Evolutionary conservation across 2,329 filamentous ascomycete genomes (phyloP).

Genomic region (Beauveria scarabaeidicola): DNA sequence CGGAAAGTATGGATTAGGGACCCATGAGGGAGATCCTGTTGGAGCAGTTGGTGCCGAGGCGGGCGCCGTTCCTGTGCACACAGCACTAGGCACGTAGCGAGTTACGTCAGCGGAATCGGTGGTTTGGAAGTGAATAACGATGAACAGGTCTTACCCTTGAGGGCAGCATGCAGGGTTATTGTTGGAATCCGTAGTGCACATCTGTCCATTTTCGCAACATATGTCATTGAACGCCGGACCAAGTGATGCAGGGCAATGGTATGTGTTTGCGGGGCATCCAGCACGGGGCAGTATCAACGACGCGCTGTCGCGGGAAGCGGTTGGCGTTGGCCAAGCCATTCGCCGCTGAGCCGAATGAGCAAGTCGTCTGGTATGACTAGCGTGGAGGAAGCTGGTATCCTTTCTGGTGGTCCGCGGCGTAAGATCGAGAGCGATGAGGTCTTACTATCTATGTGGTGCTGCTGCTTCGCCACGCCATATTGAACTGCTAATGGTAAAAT

Average conservation of each 20-base stretch:
- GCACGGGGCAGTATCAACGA: slow-evolving; percentile 16
- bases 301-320: slow-evolving; percentile 18
- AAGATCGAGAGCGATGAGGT: neutral
- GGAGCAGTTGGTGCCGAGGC: slow-evolving; percentile 28
- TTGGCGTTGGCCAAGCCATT: slow-evolving; percentile 7
- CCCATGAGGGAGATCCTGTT: slow-evolving; percentile 38
- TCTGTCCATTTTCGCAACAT: slow-evolving; percentile 44
- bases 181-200: slow-evolving; percentile 40
- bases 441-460: neutral
- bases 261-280: slow-evolving; percentile 41
- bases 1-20: slow-evolving; percentile 49
- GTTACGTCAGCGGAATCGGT: slow-evolving; percentile 11
- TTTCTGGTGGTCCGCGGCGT: neutral
- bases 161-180: slow-evolving; percentile 47
- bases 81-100: slow-evolving; percentile 29
- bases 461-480: neutral
- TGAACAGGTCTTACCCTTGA: slow-evolving; percentile 29
- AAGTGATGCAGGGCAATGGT: slow-evolving; percentile 38
- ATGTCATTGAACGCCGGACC: slow-evolving; percentile 38
- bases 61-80: slow-evolving; percentile 49
- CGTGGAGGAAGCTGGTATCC: neutral
- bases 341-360: neutral
- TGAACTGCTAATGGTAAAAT: too few species aligned
- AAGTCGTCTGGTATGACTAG: neutral
- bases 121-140: neutral